phyloP scores from a whole-genome alignment of 495 filamentous ascomycete genomes.

The Hypoxylon lenormandii region DNA sequence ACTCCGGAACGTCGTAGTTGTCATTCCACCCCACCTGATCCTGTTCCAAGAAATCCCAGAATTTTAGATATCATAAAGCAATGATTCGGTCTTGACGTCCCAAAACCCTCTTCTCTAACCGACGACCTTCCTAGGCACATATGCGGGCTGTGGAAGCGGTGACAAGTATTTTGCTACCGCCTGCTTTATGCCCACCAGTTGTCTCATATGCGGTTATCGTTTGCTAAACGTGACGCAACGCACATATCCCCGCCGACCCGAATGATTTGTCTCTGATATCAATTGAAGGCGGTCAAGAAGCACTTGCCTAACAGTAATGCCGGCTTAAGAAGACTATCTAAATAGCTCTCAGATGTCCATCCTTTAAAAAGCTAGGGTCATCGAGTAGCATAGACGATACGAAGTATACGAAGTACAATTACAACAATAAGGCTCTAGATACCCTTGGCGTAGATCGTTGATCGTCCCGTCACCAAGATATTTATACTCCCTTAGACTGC shows the following conservation, averaged over 20 bases:
- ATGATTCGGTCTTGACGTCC: conserved; percentile 33
- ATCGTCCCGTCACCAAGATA: conserved; percentile 25
- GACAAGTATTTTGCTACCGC: conserved; percentile 34
- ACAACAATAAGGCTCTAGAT: conserved; percentile 6
- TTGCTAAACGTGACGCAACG: conserved; percentile 38
- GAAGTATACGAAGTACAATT: too few relatives aligned
- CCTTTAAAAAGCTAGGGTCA: conserved; percentile 1
- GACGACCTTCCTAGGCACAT: conserved; percentile 30
- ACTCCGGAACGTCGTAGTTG: conserved; percentile 37
- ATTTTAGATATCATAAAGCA: conserved; percentile 16
- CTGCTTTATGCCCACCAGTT: conserved; percentile 26
- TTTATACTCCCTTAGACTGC: conserved; percentile 13
- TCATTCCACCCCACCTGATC: conserved; percentile 32
- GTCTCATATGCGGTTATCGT: conserved; percentile 31
- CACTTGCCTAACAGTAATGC: background rate
- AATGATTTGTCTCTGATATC: conserved; percentile 25
- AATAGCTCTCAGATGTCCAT: background rate
- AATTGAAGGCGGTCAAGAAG: conserved; percentile 30
- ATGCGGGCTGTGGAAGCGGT: conserved; percentile 24
- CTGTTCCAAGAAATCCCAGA: conserved; percentile 17
- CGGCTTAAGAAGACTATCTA: conserved; percentile 8
- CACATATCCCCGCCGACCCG: conserved; percentile 7
- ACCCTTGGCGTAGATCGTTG: conserved; percentile 39
- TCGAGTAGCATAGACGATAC: too few relatives aligned
- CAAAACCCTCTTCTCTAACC: conserved; percentile 27